phyloP scores from a whole-genome alignment of 345 rosid species.

The Gossypium mustelinum region DNA sequence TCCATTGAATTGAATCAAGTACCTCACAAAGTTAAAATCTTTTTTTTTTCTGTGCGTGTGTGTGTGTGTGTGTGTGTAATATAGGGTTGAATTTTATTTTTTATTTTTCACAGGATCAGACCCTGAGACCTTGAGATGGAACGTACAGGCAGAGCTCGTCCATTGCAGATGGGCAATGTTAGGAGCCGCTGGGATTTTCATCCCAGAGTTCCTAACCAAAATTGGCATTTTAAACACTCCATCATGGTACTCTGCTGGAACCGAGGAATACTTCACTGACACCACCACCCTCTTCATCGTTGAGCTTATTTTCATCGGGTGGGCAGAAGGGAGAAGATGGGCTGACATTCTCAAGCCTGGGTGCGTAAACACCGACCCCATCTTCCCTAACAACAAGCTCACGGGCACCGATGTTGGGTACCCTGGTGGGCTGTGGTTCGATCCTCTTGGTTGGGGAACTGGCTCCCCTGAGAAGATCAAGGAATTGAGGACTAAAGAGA shows the following conservation, averaged over 20 bases:
- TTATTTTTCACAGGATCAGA: constrained; percentile 58
- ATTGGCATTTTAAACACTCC: constrained; percentile 87
- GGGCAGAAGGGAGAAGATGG: constrained; percentile 99
- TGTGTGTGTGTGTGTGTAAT: too few species aligned
- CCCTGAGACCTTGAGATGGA: constrained; percentile 89
- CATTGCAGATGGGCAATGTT: constrained; percentile 99
- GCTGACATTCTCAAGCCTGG: constrained; percentile 96
- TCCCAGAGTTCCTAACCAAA: constrained; percentile 86
- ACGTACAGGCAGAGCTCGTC: constrained; percentile 82
- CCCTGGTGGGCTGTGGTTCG: constrained; percentile 98
- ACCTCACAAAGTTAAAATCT: not conserved
- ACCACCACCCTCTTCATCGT: constrained; percentile 77
- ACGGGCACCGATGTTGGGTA: constrained; percentile 95
- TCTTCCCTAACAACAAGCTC: constrained; percentile 96
- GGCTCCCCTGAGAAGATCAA: constrained; percentile 77
- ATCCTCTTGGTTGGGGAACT: constrained; percentile 91
- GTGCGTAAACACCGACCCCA: constrained; percentile 88
- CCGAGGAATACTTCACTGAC: constrained; percentile 80
- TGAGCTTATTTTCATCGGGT: constrained; percentile 84
- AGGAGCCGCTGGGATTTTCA: constrained; percentile 93
- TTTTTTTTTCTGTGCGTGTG: too few species aligned
- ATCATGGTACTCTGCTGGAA: constrained; percentile 94
- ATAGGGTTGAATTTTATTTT: too few species aligned
- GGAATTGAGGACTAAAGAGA: constrained; percentile 93
- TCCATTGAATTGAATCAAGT: not conserved